These are phyloP conservation scores for Chaetothyriales sp. DNA, from an alignment of 2,329 filamentous ascomycete species.

Conservation along the genomic window DNA sequence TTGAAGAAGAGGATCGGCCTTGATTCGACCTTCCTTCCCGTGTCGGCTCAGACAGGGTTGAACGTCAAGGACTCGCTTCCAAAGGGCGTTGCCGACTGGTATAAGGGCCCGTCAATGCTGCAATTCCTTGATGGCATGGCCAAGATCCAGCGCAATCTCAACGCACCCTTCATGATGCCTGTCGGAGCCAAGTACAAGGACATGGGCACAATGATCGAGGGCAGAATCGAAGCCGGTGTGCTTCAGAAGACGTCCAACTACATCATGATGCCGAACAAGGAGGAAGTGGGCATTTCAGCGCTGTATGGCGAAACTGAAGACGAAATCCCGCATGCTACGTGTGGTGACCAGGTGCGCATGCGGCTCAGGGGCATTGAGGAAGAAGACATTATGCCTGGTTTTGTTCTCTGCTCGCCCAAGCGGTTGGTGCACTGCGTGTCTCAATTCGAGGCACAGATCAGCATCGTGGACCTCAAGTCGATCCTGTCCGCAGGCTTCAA, in stretches of 20 bases:
- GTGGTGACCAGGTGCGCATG: constrained; percentile 86
- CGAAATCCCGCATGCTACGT: constrained; percentile 65
- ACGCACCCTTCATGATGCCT: constrained; percentile 99
- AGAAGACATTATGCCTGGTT: constrained; percentile 88
- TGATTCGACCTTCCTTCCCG: constrained; percentile 89
- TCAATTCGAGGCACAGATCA: constrained; percentile 89
- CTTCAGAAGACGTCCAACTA: constrained; percentile 77
- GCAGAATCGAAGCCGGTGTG: constrained; percentile 89
- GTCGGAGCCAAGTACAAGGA: constrained; percentile 92
- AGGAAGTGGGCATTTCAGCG: constrained; percentile 63
- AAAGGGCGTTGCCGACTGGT: constrained; percentile 64
- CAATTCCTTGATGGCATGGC: constrained; percentile 94
- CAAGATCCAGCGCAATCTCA: constrained; percentile 84
- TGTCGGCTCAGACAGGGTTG: constrained; percentile 71
- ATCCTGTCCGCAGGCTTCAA: constrained; percentile 93
- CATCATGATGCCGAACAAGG: constrained; percentile 91
- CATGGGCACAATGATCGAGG: constrained; percentile 93
- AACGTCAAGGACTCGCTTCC: constrained; percentile 83
- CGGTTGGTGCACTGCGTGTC: constrained; percentile 80
- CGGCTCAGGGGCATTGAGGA: constrained; percentile 91
- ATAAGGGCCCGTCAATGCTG: constrained; percentile 73
- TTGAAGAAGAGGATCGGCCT: constrained; percentile 54
- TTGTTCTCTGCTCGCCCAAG: constrained; percentile 90
- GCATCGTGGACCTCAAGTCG: constrained; percentile 82
- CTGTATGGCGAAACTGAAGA: constrained; percentile 95